These are phyloP conservation scores for Telfairia occidentalis DNA, from an alignment of 331 rosid species.

Conservation along the genomic window DNA sequence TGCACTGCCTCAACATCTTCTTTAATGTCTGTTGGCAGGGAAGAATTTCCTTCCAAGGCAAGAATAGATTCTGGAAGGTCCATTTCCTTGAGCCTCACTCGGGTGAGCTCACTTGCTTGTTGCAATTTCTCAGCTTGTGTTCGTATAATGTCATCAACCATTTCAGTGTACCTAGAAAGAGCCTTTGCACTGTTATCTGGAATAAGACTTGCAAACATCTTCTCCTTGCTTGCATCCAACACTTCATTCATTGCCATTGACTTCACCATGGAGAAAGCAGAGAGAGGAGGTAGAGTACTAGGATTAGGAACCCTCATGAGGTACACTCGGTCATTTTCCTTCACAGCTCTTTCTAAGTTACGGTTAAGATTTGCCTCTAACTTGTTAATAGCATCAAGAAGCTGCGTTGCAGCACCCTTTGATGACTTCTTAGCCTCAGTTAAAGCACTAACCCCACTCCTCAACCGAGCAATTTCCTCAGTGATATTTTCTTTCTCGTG, in stretches of 20 bases:
- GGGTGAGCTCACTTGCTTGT: conserved; percentile 88
- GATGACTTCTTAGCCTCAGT: conserved; percentile 58
- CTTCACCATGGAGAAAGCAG: conserved; percentile 80
- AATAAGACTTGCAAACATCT: conserved; percentile 82
- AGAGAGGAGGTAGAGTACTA: conserved; percentile 54
- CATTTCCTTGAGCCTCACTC: conserved; percentile 93
- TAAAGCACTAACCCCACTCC: conserved; percentile 47
- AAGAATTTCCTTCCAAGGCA: conserved; percentile 75
- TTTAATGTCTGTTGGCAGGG: conserved; percentile 58
- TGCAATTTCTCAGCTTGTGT: conserved; percentile 86
- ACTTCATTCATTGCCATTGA: conserved; percentile 71
- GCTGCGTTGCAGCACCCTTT: conserved; percentile 68
- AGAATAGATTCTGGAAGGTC: conserved; percentile 90
- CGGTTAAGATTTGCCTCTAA: conserved; percentile 63
- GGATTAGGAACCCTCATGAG: conserved; percentile 81
- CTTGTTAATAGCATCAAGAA: conserved; percentile 69
- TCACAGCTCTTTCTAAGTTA: conserved; percentile 78
- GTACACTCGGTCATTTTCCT: conserved; percentile 92
- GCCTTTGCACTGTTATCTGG: conserved; percentile 88
- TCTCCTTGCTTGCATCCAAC: conserved; percentile 87
- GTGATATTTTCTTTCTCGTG: conserved; percentile 88
- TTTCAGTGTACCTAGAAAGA: conserved; percentile 88
- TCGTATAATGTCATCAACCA: conserved; percentile 80
- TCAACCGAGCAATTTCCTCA: conserved; percentile 73
- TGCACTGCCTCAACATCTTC: conserved; percentile 98